Percentiles rank a stretch among this genome's conserved stretches.
These are phyloP conservation scores for Mycosarcoma mackinlayi DNA, from an alignment of 1,284 basidiomycete genomes.

Conservation along the genomic window DNA sequence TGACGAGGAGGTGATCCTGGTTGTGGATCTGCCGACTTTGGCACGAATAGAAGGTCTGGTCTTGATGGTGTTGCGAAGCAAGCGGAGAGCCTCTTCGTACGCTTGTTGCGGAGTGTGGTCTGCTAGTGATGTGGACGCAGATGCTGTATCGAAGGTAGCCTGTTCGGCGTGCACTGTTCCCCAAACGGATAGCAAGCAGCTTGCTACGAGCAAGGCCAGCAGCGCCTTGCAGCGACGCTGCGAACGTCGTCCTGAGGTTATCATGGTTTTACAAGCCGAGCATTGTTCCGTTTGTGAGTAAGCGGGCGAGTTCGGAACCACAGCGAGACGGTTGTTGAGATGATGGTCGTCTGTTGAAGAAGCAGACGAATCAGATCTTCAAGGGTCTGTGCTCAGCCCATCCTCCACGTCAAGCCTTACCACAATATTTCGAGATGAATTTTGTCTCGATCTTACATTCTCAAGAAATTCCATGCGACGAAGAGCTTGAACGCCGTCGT, in stretches of 20 bases:
- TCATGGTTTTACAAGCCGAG: slow-evolving; percentile 10
- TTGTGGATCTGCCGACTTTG: slow-evolving; percentile 4
- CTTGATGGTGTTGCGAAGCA: slow-evolving; percentile 45
- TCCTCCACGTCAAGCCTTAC: background rate
- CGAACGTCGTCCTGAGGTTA: slow-evolving; percentile 12
- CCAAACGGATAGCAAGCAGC: slow-evolving; percentile 24
- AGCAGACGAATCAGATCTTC: background rate
- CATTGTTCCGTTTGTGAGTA: background rate
- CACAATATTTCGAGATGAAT: no score
- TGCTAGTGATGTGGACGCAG: slow-evolving; percentile 4
- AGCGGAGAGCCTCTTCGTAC: slow-evolving; percentile 48
- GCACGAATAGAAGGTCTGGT: slow-evolving; percentile 17
- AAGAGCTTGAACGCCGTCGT: no score
- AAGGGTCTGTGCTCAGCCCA: slow-evolving; percentile 7
- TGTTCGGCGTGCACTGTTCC: slow-evolving; percentile 19
- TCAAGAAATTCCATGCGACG: no score
- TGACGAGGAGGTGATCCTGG: background rate
- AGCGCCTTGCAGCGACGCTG: slow-evolving; percentile 16
- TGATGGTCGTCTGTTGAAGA: no score
- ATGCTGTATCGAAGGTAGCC: slow-evolving; percentile 3
- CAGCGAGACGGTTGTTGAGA: no score
- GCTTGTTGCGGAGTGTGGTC: slow-evolving; percentile 30
- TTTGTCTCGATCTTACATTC: background rate
- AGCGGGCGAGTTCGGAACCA: no score
- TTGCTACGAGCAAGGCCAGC: slow-evolving; percentile 20